A percentile compares a stretch with the other conserved stretches of the same genome.
Conservation (phyloP, 495 filamentous ascomycete species). For the Letharia columbiana region DNA sequence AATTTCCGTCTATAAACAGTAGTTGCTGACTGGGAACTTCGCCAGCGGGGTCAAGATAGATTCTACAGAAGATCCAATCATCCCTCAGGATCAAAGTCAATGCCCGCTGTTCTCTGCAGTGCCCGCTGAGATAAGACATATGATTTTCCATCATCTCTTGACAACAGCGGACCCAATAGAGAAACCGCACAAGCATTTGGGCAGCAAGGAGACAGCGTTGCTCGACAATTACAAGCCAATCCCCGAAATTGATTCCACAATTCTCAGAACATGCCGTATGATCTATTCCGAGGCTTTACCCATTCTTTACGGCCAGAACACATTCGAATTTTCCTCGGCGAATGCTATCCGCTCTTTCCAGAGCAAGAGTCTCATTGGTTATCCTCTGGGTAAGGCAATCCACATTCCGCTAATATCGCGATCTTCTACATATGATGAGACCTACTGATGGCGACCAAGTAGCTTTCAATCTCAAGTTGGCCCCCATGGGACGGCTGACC, state of each 20-base stretch:
- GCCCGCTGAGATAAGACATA: conserved; percentile 22
- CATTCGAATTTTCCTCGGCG: conserved; percentile 20
- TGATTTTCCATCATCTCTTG: conserved; percentile 20
- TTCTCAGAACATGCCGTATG: conserved; percentile 20
- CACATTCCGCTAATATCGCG: background rate
- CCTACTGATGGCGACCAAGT: background rate
- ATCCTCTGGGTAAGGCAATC: conserved; percentile 17
- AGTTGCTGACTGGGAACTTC: background rate
- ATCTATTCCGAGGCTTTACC: conserved; percentile 22
- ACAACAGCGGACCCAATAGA: conserved; percentile 20
- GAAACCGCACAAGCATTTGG: conserved; percentile 22
- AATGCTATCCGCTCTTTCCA: conserved; percentile 21
- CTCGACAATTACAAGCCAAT: conserved; percentile 23
- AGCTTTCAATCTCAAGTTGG: conserved; percentile 21
- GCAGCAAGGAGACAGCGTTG: conserved; percentile 21
- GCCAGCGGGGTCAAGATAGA: conserved; percentile 19
- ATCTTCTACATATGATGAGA: background rate
- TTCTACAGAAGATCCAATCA: conserved; percentile 4
- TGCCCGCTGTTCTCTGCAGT: conserved; percentile 19
- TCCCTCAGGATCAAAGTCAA: conserved; percentile 11
- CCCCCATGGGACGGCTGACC: conserved; percentile 18
- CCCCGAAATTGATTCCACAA: conserved; percentile 18
- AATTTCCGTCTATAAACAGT: background rate
- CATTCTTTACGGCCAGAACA: conserved; percentile 23
- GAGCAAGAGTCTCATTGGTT: conserved; percentile 17